These are phyloP conservation scores for Strombidium stylifer DNA, from an alignment of 73 alveolate genomes.

Conservation along the genomic window DNA sequence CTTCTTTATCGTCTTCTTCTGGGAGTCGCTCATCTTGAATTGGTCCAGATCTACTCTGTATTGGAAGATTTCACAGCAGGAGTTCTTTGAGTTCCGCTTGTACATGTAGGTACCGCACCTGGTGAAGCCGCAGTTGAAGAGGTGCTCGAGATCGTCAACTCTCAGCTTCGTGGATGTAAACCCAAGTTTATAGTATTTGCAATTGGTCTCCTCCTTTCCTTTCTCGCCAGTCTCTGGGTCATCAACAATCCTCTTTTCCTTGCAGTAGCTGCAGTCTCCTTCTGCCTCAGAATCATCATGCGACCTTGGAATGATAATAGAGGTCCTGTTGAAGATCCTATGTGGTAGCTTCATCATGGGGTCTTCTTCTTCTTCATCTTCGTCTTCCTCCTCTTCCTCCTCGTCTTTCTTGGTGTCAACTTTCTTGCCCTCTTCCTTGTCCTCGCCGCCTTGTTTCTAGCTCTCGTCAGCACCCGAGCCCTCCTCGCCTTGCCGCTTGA, in stretches of 20 bases:
- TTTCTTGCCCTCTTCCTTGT: no score
- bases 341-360: constrained; percentile 1
- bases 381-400: background rate
- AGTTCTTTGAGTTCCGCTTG: constrained; percentile 28
- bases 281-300: background rate
- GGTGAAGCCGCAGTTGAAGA: constrained; percentile 53
- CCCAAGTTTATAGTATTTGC: constrained; percentile 17
- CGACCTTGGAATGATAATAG: no score
- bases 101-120: constrained; percentile 58
- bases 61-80: constrained; percentile 72
- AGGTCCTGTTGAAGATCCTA: no score
- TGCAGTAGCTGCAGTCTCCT: background rate
- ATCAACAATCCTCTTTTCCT: background rate
- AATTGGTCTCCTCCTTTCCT: background rate
- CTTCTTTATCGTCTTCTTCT: constrained; percentile 75
- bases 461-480: no score
- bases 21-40: constrained; percentile 49
- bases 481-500: no score
- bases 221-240: background rate
- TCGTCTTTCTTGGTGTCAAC: no score
- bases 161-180: constrained; percentile 36
- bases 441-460: no score
- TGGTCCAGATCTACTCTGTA: constrained; percentile 60
- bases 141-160: constrained; percentile 57
- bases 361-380: constrained; percentile 8